Evolutionary conservation across 352 stramenopile genomes (phyloP).

Genomic region (Phytopythium cucurbitacearum): DNA sequence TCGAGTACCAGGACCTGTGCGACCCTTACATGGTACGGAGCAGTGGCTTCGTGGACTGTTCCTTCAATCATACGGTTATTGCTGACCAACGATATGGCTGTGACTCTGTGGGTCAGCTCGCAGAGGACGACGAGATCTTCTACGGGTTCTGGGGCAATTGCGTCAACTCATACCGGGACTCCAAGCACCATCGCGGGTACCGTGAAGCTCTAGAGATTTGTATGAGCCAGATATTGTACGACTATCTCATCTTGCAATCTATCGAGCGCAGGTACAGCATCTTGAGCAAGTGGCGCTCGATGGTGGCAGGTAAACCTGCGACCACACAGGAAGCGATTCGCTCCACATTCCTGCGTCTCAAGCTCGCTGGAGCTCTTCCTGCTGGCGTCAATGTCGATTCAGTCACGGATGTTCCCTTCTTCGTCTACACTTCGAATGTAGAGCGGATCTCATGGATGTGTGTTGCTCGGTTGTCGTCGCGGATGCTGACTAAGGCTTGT

Average conservation of each 20-base stretch:
- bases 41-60: neutral
- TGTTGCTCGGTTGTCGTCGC: neutral
- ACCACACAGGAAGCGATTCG: slow-evolving; percentile 19
- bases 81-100: neutral
- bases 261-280: slow-evolving; percentile 40
- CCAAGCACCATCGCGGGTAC: slow-evolving; percentile 72
- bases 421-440: slow-evolving; percentile 92
- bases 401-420: slow-evolving; percentile 74
- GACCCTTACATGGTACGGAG: slow-evolving; percentile 65
- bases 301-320: slow-evolving; percentile 9
- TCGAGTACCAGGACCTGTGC: slow-evolving; percentile 90
- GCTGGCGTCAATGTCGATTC: slow-evolving; percentile 14
- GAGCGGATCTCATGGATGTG: neutral
- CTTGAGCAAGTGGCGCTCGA: slow-evolving; percentile 51
- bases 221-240: neutral
- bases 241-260: slow-evolving; percentile 8
- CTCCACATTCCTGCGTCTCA: slow-evolving; percentile 33
- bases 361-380: slow-evolving; percentile 25
- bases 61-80: neutral
- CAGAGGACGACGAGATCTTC: slow-evolving; percentile 79
- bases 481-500: neutral
- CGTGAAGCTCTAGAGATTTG: neutral
- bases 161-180: slow-evolving; percentile 82
- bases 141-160: slow-evolving; percentile 92
- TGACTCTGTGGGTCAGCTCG: slow-evolving; percentile 25